These are phyloP conservation scores for Wallemia mellicola DNA, from an alignment of 1,284 basidiomycete genomes.

Conservation along the genomic window DNA sequence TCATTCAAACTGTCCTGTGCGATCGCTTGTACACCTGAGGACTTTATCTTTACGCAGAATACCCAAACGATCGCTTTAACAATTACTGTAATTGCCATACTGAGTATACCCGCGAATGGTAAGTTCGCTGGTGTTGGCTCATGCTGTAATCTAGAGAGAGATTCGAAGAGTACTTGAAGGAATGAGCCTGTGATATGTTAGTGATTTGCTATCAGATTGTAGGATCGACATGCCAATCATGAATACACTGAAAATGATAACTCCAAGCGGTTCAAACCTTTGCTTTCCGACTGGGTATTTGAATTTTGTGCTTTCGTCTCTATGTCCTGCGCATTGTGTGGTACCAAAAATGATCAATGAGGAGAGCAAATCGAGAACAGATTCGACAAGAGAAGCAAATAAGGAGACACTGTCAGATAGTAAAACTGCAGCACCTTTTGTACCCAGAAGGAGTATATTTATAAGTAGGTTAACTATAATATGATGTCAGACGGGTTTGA, in stretches of 20 bases:
- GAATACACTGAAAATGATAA: neutral
- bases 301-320: neutral
- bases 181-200: no score
- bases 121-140: neutral
- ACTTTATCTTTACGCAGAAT: neutral
- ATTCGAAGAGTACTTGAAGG: neutral
- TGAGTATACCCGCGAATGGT: neutral
- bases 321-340: neutral
- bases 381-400: neutral
- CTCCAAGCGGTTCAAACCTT: neutral
- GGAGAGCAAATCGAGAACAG: neutral
- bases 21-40: neutral
- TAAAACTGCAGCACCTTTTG: neutral
- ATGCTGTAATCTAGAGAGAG: neutral
- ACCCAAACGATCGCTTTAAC: neutral
- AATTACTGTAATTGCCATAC: neutral
- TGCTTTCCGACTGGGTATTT: neutral
- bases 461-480: neutral
- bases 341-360: neutral
- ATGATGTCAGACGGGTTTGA: neutral
- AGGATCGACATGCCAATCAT: no score
- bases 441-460: neutral
- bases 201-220: no score
- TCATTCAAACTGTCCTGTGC: neutral
- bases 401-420: neutral